Base-by-base conservation (phyloP, 139 green algal species). In the Picochlorum sp. region DNA sequence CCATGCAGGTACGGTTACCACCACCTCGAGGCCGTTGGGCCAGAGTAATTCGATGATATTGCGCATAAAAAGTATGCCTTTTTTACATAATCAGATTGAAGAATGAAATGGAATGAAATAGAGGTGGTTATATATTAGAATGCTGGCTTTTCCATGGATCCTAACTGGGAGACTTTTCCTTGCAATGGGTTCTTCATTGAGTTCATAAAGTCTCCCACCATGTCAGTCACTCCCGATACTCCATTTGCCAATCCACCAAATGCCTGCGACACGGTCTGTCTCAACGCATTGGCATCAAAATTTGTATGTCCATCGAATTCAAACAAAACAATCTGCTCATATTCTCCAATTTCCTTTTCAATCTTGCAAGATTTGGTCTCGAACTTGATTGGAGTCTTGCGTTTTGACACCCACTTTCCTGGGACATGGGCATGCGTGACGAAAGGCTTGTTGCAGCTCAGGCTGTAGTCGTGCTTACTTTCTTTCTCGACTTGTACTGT, bases 291-390 rank as follows among this genome's bases (percentile, higher is more conserved):
- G 14, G 66, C 38, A 32, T 30, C 44, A 8, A 46, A 38, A 14
- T 46, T 34, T 41, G 63, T 5, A 23, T 34, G 26, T n/a, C 71
- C 71, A 41, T 78, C 71, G 49, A 78, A 78, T 41, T 64, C 51
- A 30, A 61, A 78, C 26, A 78, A 60, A 41, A 78, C 65, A 41
- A 58, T 60, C 64, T 73, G 47, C 18, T 60, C 32, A 3, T 21
- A 16, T 41, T 66, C 61, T 6, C 61, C 61, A 54, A 59, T 26
- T 14, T 54, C 34, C 47, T 58, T 56, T 10, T 18, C n/a, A 45
- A 66, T 54, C 23, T 54, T 56, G 61, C 61, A 66, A 6, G 16
- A n/a, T 26, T 66, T 66, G 28, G 18, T 18, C 10, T 20, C 14
- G 51, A 74, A 78, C 18, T 34, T 52, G 38, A 61, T 56, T 46